Evolutionary conservation across 495 filamentous ascomycete species (phyloP).

Genomic region (Pseudotulostoma volvatum): DNA sequence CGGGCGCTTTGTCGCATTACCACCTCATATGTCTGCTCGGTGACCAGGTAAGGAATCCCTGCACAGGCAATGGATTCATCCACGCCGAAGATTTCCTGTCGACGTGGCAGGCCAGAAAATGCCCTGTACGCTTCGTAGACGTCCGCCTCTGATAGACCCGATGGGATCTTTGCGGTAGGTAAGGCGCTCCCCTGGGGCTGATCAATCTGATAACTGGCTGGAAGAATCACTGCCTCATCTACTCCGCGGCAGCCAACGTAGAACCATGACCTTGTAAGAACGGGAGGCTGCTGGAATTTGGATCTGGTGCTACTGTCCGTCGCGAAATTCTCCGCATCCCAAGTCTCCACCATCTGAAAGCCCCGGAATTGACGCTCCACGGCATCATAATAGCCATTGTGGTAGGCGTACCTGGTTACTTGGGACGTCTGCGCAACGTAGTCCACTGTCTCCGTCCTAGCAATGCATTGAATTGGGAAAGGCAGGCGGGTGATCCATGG

Average conservation of each 20-base stretch:
- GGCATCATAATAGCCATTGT: slow-evolving; percentile 21
- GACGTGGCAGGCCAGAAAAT: slow-evolving; percentile 9
- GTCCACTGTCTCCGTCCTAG: slow-evolving; percentile 6
- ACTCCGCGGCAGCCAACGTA: no score
- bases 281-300: no score
- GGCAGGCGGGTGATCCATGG: slow-evolving; percentile 17
- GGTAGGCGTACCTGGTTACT: slow-evolving; percentile 13
- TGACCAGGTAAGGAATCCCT: slow-evolving; percentile 4
- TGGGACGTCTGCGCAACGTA: slow-evolving; percentile 4
- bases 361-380: slow-evolving; percentile 20
- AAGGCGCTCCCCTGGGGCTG: no score
- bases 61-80: slow-evolving; percentile 2
- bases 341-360: slow-evolving; percentile 19
- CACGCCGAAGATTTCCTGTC: slow-evolving; percentile 10
- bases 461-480: slow-evolving; percentile 16
- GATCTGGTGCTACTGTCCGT: no score
- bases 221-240: neutral
- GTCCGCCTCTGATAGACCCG: neutral
- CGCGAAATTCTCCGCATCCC: slow-evolving; percentile 10
- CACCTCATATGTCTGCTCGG: slow-evolving; percentile 4
- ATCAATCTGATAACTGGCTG: no score
- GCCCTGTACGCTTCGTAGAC: slow-evolving; percentile 9
- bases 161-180: neutral
- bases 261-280: no score
- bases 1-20: slow-evolving; percentile 3